Evolutionary conservation across 805 yeast species (phyloP), one percentile per base, ranked within the genome.

Genomic region (Teunomyces aglyptinius): DNA sequence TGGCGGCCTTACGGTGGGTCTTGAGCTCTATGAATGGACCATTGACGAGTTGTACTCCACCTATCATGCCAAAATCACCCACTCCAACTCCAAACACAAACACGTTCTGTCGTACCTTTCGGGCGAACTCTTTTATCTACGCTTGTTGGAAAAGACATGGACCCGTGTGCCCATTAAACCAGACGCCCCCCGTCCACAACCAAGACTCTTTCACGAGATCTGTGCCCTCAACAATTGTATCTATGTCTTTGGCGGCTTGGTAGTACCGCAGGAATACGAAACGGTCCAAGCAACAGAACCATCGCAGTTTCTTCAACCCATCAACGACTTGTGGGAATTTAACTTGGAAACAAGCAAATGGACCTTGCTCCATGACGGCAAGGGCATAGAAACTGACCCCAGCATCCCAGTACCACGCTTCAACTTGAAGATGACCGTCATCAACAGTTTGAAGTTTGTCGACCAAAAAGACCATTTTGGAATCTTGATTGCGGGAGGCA

Each of bases 281-380:
- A 45, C 47, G 26, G 57, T 71, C 31, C 58, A 59, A 4, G 79
- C 87, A 0, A 59, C 76, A 4, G 62, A 57, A 3, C 27, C 26
- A 5, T 11, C 22, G 5, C 42, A 43, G 31, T 51, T 51, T 27
- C 57, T 71, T 28, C 59, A 59, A 5, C 80, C 87, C 0, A 60
- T 76, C 5, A 83, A 83, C 54, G 94, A 87, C 54, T 62, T 85
- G 20, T 87, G 94, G 92, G 76, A 76, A 54, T 80, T 83, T 53
- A 77, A 83, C 58, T 60, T 83, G 34, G 73, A 70, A 32, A 65
- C 76, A 3, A 71, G 68, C 43, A 60, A 61, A 8, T 86, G 94
- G 92, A 57, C 58, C 1, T 71, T 80, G 41, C 57, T 84, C 2
- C 73, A 71, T 41, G 73, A 71, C 49, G 63, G 63, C 5, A 8